These are phyloP conservation scores for Lentinula boryana DNA, from an alignment of 768 basidiomycete genomes.

Conservation along the genomic window DNA sequence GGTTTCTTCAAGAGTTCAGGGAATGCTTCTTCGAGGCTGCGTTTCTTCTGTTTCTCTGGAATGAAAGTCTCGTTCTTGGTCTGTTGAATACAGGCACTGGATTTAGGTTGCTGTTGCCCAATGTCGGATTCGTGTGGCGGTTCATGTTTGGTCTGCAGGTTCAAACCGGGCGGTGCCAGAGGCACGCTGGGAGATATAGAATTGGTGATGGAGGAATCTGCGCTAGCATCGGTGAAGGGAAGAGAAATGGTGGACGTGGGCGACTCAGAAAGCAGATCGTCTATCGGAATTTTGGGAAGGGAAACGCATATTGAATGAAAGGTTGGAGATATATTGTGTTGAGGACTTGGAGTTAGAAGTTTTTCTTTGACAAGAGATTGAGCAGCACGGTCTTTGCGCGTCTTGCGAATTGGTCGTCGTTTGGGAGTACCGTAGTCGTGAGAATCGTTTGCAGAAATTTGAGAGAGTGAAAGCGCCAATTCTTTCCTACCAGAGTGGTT, in stretches of 20 bases:
- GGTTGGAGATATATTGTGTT: background rate
- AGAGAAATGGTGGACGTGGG: background rate
- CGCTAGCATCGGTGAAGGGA: background rate
- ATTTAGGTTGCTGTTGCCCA: background rate
- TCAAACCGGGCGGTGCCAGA: background rate
- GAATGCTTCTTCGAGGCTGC: slow-evolving; percentile 5
- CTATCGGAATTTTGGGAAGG: background rate
- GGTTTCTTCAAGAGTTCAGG: background rate
- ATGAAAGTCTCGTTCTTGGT: background rate
- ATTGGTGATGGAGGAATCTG: background rate
- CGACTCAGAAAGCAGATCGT: background rate
- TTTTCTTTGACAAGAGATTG: background rate
- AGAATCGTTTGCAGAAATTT: background rate
- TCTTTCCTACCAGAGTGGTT: background rate
- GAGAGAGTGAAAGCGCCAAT: background rate
- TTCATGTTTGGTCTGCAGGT: background rate
- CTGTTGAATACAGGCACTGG: background rate
- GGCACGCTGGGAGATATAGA: background rate
- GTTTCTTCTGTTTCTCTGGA: background rate
- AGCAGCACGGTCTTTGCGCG: slow-evolving; percentile 1
- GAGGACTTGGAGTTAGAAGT: background rate
- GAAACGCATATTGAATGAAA: background rate
- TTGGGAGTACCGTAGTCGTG: slow-evolving; percentile 5
- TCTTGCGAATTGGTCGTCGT: slow-evolving; percentile 1
- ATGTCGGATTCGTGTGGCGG: background rate